Evolutionary conservation across 2,329 filamentous ascomycete species (phyloP), one percentile per base, ranked within the genome.

Genomic region (Fusarium humuli): DNA sequence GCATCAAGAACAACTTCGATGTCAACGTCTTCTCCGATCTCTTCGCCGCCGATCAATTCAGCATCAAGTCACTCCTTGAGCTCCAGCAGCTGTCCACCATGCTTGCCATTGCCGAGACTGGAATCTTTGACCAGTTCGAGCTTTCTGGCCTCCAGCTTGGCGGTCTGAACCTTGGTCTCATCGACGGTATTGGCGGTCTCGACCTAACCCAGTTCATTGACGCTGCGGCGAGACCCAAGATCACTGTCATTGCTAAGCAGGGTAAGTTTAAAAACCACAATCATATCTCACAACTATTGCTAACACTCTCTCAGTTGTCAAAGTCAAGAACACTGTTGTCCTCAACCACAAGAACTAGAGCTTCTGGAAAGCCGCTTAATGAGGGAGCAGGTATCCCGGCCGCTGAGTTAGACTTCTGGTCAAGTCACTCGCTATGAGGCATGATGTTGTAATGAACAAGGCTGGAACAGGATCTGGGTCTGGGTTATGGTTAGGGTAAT

Each of bases 1-100:
- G 80, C 64, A 64, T 79, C 70, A 77, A 81, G 78, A 81, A 83
- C 79, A 81, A 82, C 78, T 79, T 86, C 75, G 80, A 86, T 75
- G 72, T 86, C 56, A 70, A 80, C 64, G 61, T 72, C 59, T 83
- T 86, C 76, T 76, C 82, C 73, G 70, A 69, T 58, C 78, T 83
- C 69, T 83, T 86, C 71, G 76, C 80, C 69, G 69, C 77, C 65
- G 67, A 80, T 67, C 67, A 76, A 68, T 81, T 86, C 42, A 79
- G 84, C 70, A 68, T 85, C 70, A 76, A 81, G 69, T 69, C 75
- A 41, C 72, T 81, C 54, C 77, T 83, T 65, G 78, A 80, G 72
- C 74, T 83, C 29, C 81, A 83, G 78, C 78, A 80, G 67, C 78
- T 83, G 25, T 79, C 81, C 45, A 81, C 77, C 47, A 58, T 83